These are phyloP conservation scores for Dicorynia guianensis DNA, from an alignment of 306 rosid genomes.

Conservation along the genomic window DNA sequence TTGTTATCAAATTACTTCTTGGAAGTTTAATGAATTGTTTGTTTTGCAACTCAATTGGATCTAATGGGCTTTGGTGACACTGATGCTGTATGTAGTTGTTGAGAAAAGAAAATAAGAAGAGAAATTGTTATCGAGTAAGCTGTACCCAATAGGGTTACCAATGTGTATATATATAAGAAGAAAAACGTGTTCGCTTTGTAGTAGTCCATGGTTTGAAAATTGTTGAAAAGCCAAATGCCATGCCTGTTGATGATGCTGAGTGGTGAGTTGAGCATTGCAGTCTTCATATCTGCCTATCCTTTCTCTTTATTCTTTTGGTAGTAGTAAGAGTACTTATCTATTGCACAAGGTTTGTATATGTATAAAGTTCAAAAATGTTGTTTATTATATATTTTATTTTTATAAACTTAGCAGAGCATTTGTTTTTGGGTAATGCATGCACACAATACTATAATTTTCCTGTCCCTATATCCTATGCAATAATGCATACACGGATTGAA, in stretches of 20 bases:
- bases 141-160: too few species aligned
- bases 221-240: conserved; percentile 78
- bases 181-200: conserved; percentile 95
- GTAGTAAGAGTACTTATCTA: background rate
- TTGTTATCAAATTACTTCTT: background rate
- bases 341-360: conserved; percentile 19
- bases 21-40: background rate
- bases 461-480: background rate
- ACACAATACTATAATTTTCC: background rate
- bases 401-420: background rate
- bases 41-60: background rate
- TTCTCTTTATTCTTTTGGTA: conserved; percentile 6
- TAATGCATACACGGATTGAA: background rate
- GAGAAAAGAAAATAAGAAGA: too few species aligned
- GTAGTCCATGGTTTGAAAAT: conserved; percentile 89
- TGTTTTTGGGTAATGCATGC: conserved; percentile 9
- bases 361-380: background rate
- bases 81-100: background rate
- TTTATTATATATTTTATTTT: conserved; percentile 1
- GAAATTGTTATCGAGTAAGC: too few species aligned
- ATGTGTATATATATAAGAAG: conserved; percentile 92
- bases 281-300: background rate
- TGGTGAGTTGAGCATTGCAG: conserved; percentile 62
- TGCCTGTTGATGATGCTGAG: conserved; percentile 75
- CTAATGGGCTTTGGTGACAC: background rate